phyloP scores from a whole-genome alignment of 106 monocot species.

The Iris macrosiphon region DNA sequence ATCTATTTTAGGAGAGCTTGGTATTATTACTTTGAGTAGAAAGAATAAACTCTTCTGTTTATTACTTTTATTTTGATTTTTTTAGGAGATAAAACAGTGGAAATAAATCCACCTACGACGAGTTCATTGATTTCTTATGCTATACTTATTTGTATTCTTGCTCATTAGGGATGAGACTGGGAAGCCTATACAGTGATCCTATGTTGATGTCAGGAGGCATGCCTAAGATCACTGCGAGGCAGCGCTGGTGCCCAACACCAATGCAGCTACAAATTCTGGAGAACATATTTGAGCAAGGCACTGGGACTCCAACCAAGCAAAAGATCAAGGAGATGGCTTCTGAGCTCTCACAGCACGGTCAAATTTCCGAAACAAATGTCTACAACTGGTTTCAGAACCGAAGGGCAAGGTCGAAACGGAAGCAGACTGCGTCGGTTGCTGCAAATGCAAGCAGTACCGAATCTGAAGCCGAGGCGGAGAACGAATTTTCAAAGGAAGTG shows the following conservation, averaged over 20 bases:
- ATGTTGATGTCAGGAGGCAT: constrained; percentile 13
- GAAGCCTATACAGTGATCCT: constrained; percentile 37
- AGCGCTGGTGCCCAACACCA: constrained; percentile 68
- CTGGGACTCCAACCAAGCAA: constrained; percentile 58
- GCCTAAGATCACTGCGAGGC: constrained; percentile 42
- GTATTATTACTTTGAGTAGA: no score
- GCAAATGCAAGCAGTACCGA: background rate
- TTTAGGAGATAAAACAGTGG: no score
- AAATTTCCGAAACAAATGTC: constrained; percentile 67
- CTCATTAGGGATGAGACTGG: constrained; percentile 26
- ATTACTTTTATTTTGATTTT: no score
- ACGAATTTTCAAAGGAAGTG: background rate
- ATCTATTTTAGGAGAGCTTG: no score
- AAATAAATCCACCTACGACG: no score
- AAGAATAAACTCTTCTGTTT: no score
- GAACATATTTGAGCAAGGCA: constrained; percentile 48
- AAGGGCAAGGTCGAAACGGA: constrained; percentile 60
- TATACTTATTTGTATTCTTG: no score
- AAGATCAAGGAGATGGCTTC: constrained; percentile 60
- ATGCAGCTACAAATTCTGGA: constrained; percentile 72
- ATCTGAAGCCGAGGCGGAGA: constrained; percentile 4
- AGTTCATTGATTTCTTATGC: no score
- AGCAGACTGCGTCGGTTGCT: constrained; percentile 2
- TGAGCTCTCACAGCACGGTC: constrained; percentile 55
- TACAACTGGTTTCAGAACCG: constrained; percentile 95